Evolutionary conservation across 140 eudicot genomes (phyloP), one percentile per base, ranked within the genome.

Genomic region (Cichorium intybus): DNA sequence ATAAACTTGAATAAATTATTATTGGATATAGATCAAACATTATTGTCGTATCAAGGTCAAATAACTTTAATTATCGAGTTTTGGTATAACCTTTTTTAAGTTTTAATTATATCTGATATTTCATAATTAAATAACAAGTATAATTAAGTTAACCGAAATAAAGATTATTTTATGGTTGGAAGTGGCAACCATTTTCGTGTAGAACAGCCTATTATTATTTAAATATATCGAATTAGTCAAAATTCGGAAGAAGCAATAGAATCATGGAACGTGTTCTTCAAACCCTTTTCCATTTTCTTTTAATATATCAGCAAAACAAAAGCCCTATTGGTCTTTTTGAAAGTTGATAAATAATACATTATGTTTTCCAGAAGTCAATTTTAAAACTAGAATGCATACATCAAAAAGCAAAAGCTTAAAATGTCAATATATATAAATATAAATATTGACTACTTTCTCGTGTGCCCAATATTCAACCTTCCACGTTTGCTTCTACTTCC

Each of bases 261-360:
- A 66, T 22, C 26, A 21, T 2, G 37, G 20, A 52, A 66, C 62
- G 72, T 66, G 72, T 52, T 21, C 39, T 3, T 10, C 10, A 26
- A 21, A 23, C n/a, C 12, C 23, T 48, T 48, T 16, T 48, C 14
- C 37, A n/a, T 12, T 22, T 23, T 24, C 39, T 11, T 14, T 35
- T 60, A 23, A 22, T 37, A 10, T 37, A 15, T 43, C 49, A 43
- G 15, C 7, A 43, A 43, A 43, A 43, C 49, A 43, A 43, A 43
- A 43, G 49, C 18, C 18, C 18, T 43, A 43, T 14, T 43, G 14
- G 14, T 43, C 49, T 15, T 43, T 43, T 43, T 43, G 1, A 43
- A 43, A 43, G 1, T 15, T 43, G n/a, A n/a, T n/a, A n/a, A n/a
- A n/a, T n/a, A n/a, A n/a, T n/a, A n/a, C n/a, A n/a, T n/a, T n/a